Percentiles rank a stretch among this genome's conserved stretches.
These are phyloP conservation scores for Claviceps capensis DNA, from an alignment of 2,329 filamentous ascomycete genomes.

Conservation along the genomic window DNA sequence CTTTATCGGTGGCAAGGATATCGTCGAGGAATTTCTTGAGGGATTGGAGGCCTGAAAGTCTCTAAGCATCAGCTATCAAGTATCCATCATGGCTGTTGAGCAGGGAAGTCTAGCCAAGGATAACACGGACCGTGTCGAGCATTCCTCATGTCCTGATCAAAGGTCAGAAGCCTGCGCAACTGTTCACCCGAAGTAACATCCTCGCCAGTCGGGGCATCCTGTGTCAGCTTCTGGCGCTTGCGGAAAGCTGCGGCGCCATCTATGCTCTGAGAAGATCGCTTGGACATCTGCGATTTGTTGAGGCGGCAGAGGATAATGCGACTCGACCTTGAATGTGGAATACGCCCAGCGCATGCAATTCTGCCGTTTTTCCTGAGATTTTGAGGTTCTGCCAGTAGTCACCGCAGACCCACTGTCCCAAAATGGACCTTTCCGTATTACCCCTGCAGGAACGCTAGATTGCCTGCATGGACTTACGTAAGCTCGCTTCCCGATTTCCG, in stretches of 20 bases:
- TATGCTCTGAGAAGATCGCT: conserved; percentile 25
- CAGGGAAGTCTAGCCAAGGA: neutral
- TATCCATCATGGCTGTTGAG: neutral
- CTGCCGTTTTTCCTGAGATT: conserved; percentile 15
- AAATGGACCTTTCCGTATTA: conserved; percentile 4
- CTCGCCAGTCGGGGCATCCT: conserved; percentile 44
- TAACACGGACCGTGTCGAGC: conserved; percentile 47
- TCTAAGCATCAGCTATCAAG: neutral
- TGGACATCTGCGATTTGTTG: conserved; percentile 24
- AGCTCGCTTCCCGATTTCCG: too few species aligned
- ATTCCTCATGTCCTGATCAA: conserved; percentile 55
- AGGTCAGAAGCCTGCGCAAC: conserved; percentile 52
- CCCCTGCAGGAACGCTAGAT: neutral
- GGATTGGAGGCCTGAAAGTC: conserved; percentile 44
- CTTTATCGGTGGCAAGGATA: conserved; percentile 36
- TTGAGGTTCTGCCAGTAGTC: conserved; percentile 21
- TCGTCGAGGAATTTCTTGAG: conserved; percentile 60
- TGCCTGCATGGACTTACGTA: neutral
- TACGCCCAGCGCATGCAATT: neutral
- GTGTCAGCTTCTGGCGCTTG: conserved; percentile 43
- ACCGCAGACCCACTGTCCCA: conserved; percentile 19
- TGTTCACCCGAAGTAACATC: conserved; percentile 51
- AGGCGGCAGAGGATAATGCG: neutral
- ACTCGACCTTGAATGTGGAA: neutral
- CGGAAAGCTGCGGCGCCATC: conserved; percentile 28